A percentile compares a stretch with the other conserved stretches of the same genome.
Conservation (phyloP, 805 yeast species). For the Saturnispora dispora region DNA sequence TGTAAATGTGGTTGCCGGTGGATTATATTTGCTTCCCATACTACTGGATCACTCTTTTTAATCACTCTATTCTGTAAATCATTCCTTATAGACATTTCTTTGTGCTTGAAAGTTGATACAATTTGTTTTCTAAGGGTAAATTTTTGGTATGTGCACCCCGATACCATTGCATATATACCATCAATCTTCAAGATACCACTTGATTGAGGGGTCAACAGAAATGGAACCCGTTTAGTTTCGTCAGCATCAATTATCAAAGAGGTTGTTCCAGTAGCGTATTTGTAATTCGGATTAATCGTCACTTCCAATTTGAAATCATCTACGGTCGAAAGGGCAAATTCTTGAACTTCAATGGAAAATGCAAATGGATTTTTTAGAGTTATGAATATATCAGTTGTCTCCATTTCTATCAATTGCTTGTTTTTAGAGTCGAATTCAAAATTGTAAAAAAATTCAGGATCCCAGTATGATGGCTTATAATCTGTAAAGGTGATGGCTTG, state of each 20-base stretch:
- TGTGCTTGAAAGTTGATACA: constrained; percentile 2
- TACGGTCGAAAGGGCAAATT: constrained; percentile 31
- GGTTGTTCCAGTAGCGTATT: constrained; percentile 16
- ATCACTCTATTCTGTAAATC: not conserved
- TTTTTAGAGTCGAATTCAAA: constrained; percentile 15
- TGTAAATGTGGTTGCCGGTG: constrained; percentile 52
- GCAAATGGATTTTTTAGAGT: constrained; percentile 71
- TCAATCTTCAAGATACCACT: constrained; percentile 41
- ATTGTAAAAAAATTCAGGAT: constrained; percentile 40
- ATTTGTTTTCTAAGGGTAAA: constrained; percentile 22
- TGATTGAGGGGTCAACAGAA: constrained; percentile 40
- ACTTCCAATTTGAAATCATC: constrained; percentile 20
- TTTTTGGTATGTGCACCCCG: constrained; percentile 39
- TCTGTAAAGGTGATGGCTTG: constrained; percentile 13
- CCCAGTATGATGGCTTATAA: constrained; percentile 50
- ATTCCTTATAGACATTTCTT: constrained; percentile 7
- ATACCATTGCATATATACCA: constrained; percentile 44
- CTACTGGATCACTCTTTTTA: constrained; percentile 14
- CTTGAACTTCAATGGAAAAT: constrained; percentile 56
- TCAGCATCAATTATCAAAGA: constrained; percentile 31
- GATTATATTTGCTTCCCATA: constrained; percentile 26
- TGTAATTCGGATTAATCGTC: constrained; percentile 3
- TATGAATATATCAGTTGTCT: constrained; percentile 47
- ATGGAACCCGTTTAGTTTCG: constrained; percentile 29
- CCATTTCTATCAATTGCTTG: constrained; percentile 45